Base-by-base conservation (phyloP, 345 rosid genomes). In the Passiflora organensis region DNA sequence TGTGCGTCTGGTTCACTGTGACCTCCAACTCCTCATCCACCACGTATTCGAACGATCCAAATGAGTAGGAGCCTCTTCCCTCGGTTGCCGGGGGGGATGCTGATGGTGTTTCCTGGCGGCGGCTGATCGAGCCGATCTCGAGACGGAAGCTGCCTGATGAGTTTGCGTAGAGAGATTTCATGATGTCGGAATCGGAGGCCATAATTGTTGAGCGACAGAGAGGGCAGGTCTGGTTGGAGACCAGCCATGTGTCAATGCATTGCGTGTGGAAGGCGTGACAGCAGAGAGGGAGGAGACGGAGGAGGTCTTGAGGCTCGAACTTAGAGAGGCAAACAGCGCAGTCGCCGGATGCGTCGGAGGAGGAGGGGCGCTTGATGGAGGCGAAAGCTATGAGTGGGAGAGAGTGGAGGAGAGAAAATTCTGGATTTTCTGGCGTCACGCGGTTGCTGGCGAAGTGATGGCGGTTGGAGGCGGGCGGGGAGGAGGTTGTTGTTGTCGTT, bases 41-140 rank as follows among this genome's bases (percentile, higher is more conserved):
- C 1, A 93, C 51, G 71, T 93, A 93, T 51, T 93, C 94, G 48
- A 81, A 86, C 2, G 96, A 86, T 6, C 96, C 94, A 9, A 93
- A 59, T 6, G 99, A 84, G 79, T 86, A 93, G 6, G 90, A 81
- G 9, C 77, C 60, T 14, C 76, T 63, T 18, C 60, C 72, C 20
- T 56, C 73, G 12, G 69, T 28, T 5, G 53, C 17, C 22, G 18
- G 76, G n/a, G 25, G 52, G 14, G 60, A 22, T 1, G 52, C 77
- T 1, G 20, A 34, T 14, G 36, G 34, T 18, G 25, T 13, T 1
- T 70, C 36, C 53, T 65, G 72, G 13, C 70, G 60, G 46, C 78
- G 87, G 79, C 95, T 86, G 10, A 93, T 48, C 1, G 99, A 86
- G 68, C 99, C 99, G 43, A 93, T 89, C 79, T 89, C 95, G 5